These are phyloP conservation scores for Boletus sp. DNA, from an alignment of 768 basidiomycete species.

Conservation along the genomic window DNA sequence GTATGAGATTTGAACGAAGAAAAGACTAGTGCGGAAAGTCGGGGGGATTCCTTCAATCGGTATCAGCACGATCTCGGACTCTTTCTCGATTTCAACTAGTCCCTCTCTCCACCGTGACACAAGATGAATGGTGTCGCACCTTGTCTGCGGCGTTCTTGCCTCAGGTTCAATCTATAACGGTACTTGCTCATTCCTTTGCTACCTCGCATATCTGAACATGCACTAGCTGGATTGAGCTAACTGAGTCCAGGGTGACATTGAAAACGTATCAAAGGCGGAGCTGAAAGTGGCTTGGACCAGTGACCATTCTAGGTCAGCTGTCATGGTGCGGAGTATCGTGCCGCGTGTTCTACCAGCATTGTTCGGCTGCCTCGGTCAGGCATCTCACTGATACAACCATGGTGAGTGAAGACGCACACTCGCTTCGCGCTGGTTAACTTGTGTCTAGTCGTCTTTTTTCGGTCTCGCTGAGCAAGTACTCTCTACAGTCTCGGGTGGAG, in stretches of 20 bases:
- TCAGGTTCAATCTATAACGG: background rate
- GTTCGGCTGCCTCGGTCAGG: constrained; percentile 8
- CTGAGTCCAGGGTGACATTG: background rate
- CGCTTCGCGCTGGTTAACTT: background rate
- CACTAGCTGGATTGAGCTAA: background rate
- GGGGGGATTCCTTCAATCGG: background rate
- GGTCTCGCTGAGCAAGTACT: constrained; percentile 68
- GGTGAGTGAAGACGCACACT: constrained; percentile 14
- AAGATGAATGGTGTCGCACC: background rate
- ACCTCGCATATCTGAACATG: background rate
- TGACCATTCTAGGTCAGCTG: constrained; percentile 13
- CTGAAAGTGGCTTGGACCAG: background rate
- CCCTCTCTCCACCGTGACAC: background rate
- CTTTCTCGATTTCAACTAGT: background rate
- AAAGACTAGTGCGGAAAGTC: background rate
- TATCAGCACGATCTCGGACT: background rate
- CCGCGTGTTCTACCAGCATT: constrained; percentile 8
- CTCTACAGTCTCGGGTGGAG: constrained; percentile 40
- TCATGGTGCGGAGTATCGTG: constrained; percentile 17
- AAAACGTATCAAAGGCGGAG: background rate
- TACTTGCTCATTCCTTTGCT: background rate
- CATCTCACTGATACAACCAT: constrained; percentile 15
- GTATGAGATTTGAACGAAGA: background rate
- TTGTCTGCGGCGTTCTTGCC: background rate
- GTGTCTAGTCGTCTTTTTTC: constrained; percentile 57